Base-by-base conservation (phyloP, 129 eudicot species). In the Ambrosia trifida region DNA sequence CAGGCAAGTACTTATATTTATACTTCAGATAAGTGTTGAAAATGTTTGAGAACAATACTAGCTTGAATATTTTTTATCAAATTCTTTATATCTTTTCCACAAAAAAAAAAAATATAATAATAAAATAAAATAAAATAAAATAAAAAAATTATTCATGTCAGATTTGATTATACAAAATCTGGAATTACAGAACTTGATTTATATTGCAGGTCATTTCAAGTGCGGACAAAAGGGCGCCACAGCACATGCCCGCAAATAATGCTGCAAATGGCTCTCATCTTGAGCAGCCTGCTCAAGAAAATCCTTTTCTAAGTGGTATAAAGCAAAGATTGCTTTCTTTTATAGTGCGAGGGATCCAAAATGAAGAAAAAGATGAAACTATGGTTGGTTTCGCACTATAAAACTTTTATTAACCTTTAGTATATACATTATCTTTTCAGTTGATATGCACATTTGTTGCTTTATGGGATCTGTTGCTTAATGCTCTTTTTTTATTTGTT, bases 311-410 rank as follows among this genome's bases (percentile, higher is more conserved):
- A 72, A 86, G 89, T 78, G 97, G 99, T 67, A 80, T 95, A 66
- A 95, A 95, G 69, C 99, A 95, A 80, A 82, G 99, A 7, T 69
- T 95, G 81, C 97, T 95, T 77, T 90, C 99, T 40, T 95, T 90
- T 69, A 88, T 95, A 73, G 94, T 90, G 47, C 85, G 82, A 63
- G 94, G 89, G 49, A 85, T 90, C 68, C 93, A 88, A 84, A 95
- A 86, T 76, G 97, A 88, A 81, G 99, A 95, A 81, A 74, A 78
- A 58, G 97, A 95, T 76, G 88, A 86, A 75, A 72, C 89, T 59
- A 73, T 82, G 94, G 99, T 95, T 69, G 74, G 91, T 83, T 30
- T 49, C 57, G 53, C 3, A 52, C 70, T 44, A 33, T 79, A 56
- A 47, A 61, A 75, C 70, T 72, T 58, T 50, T 65, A 5, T 49